Percentiles rank a stretch among this genome's conserved stretches.
Conservation (phyloP, 176 grass and related monocot species). For the Carex littledalei region DNA sequence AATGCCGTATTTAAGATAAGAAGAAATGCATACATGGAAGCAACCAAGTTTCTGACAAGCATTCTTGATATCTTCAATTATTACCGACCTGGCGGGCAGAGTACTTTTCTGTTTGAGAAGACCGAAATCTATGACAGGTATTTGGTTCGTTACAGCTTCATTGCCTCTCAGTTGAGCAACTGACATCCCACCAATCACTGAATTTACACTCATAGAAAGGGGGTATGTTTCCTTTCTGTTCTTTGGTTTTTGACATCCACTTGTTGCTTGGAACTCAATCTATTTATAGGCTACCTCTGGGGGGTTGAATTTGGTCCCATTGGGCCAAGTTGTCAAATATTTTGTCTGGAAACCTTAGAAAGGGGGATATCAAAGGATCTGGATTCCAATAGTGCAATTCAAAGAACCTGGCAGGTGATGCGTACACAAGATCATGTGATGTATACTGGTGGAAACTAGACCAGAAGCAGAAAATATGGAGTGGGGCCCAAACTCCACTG, state of each 20-base stretch:
- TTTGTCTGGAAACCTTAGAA: not conserved
- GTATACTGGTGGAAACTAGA: not conserved
- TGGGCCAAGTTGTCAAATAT: not conserved
- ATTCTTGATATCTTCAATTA: constrained; percentile 27
- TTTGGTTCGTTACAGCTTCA: not conserved
- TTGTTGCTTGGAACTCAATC: constrained; percentile 4
- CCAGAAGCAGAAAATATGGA: not conserved
- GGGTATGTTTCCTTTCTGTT: not conserved
- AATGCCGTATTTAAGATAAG: not conserved
- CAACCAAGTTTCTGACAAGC: constrained; percentile 30
- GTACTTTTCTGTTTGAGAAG: constrained; percentile 4
- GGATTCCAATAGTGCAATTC: not conserved
- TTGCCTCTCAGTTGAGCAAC: not conserved
- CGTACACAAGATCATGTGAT: not conserved
- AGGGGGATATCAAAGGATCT: not conserved
- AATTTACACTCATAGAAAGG: not conserved
- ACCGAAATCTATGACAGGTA: constrained; percentile 33
- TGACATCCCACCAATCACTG: not conserved
- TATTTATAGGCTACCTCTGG: constrained; percentile 21
- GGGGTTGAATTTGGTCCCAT: constrained; percentile 8
- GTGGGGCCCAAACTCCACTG: constrained; percentile 1
- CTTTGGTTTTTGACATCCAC: constrained; percentile 8
- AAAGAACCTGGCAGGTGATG: constrained; percentile 10
- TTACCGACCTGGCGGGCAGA: not conserved
- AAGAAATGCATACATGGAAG: constrained; percentile 25